Base-by-base conservation (phyloP, 2,329 filamentous ascomycete species). In the Colletotrichum lini region DNA sequence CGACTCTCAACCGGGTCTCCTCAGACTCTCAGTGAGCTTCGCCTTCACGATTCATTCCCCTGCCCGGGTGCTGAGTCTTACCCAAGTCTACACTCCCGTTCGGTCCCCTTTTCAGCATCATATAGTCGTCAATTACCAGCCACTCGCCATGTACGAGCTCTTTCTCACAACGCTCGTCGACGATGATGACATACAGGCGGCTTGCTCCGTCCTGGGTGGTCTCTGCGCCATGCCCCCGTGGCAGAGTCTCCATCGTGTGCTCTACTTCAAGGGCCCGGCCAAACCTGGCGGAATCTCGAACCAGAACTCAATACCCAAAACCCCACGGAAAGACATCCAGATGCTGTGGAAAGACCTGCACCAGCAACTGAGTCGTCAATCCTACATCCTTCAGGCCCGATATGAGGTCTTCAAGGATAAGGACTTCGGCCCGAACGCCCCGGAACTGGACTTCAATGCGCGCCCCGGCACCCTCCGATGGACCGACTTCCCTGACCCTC, bases 401-500 rank as follows among this genome's bases (percentile, higher is more conserved):
- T 90, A 90, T 75, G 85, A 90, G 64, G 79, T 91, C 2, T 77
- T 82, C 23, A 82, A 82, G 59, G 83, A 88, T 40, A 78, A 78
- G 4, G 84, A 88, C 71, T 85, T 90, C 75, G 84, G 84, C 23
- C 78, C 78, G 13, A 76, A 77, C 2, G 72, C 78, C 0, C 70
- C 78, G 2, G 70, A 70, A 45, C 75, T 77, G 67, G 82, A 86
- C 49, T 81, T 86, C 50, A 84, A 88, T 70, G 75, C 79, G 7
- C 77, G 80, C 0, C 80, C 81, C 0, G 88, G 87, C 21, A 84
- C 86, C 4, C 77, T 92, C 68, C 82, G 86, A 54, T 92, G 89
- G 88, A 86, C 82, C 7, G 90, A 91, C 73, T 83, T 91, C 54
- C 90, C 90, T 1, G 90, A 91, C 72, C 89, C 89, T 18, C 81